Base-by-base conservation (phyloP, 352 stramenopile species). In the Nothophytophthora sp. region DNA sequence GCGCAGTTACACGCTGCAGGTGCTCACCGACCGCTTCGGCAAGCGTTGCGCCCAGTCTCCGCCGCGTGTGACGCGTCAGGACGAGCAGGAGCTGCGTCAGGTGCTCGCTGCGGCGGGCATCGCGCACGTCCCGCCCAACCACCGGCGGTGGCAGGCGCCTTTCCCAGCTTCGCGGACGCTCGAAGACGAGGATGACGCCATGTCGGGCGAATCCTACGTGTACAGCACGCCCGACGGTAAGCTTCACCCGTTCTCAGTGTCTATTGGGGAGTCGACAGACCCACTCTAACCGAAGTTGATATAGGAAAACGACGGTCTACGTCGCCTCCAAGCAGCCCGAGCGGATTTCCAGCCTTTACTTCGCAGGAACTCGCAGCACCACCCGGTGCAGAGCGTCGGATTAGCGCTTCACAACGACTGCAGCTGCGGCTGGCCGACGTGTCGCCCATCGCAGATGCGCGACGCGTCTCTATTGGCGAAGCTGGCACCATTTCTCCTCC, bases 221-320 rank as follows among this genome's bases (percentile, higher is more conserved):
- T 92, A 90, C 60, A 63, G 48, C 22, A 92, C 81, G 0, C 79
- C n/a, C n/a, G n/a, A n/a, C n/a, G n/a, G n/a, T n/a, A n/a, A n/a
- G n/a, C n/a, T n/a, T n/a, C n/a, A n/a, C n/a, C n/a, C n/a, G n/a
- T n/a, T n/a, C n/a, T n/a, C n/a, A n/a, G n/a, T n/a, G n/a, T n/a
- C n/a, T n/a, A n/a, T n/a, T n/a, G n/a, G n/a, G n/a, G n/a, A n/a
- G n/a, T n/a, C n/a, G n/a, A n/a, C n/a, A n/a, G n/a, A n/a, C n/a
- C n/a, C n/a, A n/a, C n/a, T n/a, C n/a, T n/a, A n/a, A n/a, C n/a
- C n/a, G n/a, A n/a, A n/a, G n/a, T n/a, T n/a, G n/a, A n/a, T n/a
- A n/a, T n/a, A n/a, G n/a, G n/a, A n/a, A n/a, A n/a, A n/a, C n/a
- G n/a, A n/a, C n/a, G n/a, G n/a, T n/a, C n/a, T n/a, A n/a, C 81